phyloP scores from a whole-genome alignment of 140 eudicot species.

The Flaveria floridana region DNA sequence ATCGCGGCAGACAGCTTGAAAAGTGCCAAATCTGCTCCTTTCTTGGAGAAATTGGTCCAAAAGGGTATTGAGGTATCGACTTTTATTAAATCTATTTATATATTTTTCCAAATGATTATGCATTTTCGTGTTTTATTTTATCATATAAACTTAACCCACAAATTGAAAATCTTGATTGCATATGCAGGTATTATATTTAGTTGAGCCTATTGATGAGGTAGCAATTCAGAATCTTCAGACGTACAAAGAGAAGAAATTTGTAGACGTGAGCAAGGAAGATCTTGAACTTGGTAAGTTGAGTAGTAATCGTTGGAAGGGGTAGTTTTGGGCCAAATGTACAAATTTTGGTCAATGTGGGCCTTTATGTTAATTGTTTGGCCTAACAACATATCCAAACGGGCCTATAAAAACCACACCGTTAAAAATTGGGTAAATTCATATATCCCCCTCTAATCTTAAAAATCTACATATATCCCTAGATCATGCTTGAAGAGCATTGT shows the following conservation, averaged over 20 bases:
- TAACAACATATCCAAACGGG: no score
- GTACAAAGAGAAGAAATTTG: constrained; percentile 92
- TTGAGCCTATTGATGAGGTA: constrained; percentile 97
- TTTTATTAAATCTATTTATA: neutral
- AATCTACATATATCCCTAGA: no score
- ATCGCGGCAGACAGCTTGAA: constrained; percentile 90
- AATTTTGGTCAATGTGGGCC: neutral
- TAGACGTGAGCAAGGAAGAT: constrained; percentile 99
- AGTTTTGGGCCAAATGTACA: neutral
- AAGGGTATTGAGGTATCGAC: constrained; percentile 74
- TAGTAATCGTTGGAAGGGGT: neutral
- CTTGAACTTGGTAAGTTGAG: constrained; percentile 83
- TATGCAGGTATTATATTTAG: constrained; percentile 62
- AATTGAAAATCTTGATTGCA: neutral
- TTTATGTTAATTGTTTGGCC: neutral
- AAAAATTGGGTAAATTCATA: no score
- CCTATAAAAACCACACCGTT: no score
- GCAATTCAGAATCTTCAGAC: constrained; percentile 91
- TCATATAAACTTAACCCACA: neutral
- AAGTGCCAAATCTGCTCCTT: constrained; percentile 94
- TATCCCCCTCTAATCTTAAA: no score
- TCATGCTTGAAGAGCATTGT: no score
- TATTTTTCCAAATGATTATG: neutral
- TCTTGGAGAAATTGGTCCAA: constrained; percentile 88
- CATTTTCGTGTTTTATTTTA: neutral